Conservation (phyloP, 2,329 filamentous ascomycete species). For the Westerdykella sp. region DNA sequence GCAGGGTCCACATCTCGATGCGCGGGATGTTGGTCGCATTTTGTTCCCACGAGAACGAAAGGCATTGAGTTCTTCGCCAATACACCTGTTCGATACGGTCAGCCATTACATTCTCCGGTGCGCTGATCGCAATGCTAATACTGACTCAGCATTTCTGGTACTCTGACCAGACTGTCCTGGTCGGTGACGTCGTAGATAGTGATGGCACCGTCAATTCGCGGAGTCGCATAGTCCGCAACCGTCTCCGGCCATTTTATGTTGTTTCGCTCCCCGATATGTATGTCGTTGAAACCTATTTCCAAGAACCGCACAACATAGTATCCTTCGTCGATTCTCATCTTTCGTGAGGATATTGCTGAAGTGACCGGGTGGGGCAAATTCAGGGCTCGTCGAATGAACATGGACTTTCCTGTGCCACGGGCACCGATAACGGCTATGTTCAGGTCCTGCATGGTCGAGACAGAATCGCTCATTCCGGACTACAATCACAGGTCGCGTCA, state of each 20-base stretch:
- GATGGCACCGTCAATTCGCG: constrained; percentile 74
- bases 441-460: constrained; percentile 45
- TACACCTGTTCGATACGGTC: constrained; percentile 52
- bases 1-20: constrained; percentile 66
- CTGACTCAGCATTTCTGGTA: constrained; percentile 75
- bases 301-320: constrained; percentile 53
- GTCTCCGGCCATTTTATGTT: constrained; percentile 53
- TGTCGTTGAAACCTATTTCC: constrained; percentile 49
- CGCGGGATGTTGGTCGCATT: constrained; percentile 73
- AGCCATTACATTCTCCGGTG: constrained; percentile 5
- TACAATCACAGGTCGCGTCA: constrained; percentile 14
- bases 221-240: constrained; percentile 60
- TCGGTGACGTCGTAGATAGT: constrained; percentile 84
- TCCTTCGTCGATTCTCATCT: constrained; percentile 51
- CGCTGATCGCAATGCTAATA: constrained; percentile 17
- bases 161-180: constrained; percentile 63
- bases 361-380: constrained; percentile 45
- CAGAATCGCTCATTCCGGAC: constrained; percentile 24
- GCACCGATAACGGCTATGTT: constrained; percentile 55
- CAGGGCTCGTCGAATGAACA: constrained; percentile 53
- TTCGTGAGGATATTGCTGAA: constrained; percentile 44
- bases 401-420: constrained; percentile 52
- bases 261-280: constrained; percentile 46
- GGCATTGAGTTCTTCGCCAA: constrained; percentile 68
- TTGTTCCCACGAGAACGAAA: constrained; percentile 76